Conservation (phyloP, 176 grass and related monocot genomes). For the Rhipidocladum racemiflorum region DNA sequence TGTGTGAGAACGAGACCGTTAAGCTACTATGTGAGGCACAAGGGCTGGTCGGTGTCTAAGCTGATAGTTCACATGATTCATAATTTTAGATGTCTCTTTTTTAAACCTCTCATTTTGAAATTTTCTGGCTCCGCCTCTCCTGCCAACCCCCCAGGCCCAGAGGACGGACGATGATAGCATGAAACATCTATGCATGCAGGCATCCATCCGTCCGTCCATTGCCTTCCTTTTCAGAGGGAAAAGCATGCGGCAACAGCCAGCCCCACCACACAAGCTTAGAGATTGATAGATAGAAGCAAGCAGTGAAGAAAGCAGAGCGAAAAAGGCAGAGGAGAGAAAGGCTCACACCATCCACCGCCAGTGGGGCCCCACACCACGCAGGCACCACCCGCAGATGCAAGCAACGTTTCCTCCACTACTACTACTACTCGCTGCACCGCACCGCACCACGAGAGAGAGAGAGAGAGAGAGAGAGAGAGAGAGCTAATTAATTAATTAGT, state of each 20-base stretch:
- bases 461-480: background rate
- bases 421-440: background rate
- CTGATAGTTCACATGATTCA: too few relatives aligned
- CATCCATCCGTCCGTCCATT: background rate
- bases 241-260: slow-evolving; percentile 25
- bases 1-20: background rate
- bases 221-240: background rate
- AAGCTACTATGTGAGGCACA: background rate
- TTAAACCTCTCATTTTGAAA: too few relatives aligned
- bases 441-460: background rate
- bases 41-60: too few relatives aligned
- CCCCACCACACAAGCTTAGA: background rate
- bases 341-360: background rate
- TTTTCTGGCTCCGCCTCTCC: too few relatives aligned
- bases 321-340: background rate
- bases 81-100: too few relatives aligned
- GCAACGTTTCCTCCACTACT: slow-evolving; percentile 29
- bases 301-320: background rate
- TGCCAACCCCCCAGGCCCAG: background rate
- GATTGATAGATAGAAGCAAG: background rate
- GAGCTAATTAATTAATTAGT: too few relatives aligned
- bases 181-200: background rate
- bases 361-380: background rate
- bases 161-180: background rate
- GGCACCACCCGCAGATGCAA: background rate